These are phyloP conservation scores for Digitaria exilis DNA, from an alignment of 202 grass and related monocot genomes.

Conservation along the genomic window DNA sequence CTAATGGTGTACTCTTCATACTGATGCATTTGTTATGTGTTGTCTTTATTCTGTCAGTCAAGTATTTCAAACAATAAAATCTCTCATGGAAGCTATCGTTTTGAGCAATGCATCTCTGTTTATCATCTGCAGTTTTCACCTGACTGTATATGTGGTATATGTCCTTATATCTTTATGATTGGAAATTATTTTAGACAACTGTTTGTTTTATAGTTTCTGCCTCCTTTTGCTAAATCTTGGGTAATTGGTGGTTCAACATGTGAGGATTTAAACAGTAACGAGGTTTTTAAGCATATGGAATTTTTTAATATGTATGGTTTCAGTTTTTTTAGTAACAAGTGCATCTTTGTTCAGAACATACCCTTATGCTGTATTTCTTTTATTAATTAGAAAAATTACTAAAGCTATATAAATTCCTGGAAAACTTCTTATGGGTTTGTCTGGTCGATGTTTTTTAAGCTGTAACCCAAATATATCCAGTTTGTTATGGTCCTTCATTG, in stretches of 20 bases:
- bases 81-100: not conserved
- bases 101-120: not conserved
- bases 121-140: not conserved
- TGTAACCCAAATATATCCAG: not conserved
- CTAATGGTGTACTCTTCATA: not conserved
- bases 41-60: constrained; percentile 3
- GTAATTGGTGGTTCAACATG: not conserved
- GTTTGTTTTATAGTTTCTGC: not conserved
- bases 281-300: too few relatives aligned
- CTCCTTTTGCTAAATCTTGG: not conserved
- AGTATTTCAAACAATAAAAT: not conserved
- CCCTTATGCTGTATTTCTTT: not conserved
- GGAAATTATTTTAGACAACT: constrained; percentile 13
- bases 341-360: not conserved
- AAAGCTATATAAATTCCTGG: not conserved
- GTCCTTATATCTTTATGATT: not conserved
- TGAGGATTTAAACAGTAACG: constrained; percentile 14
- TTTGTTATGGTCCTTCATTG: not conserved
- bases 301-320: not conserved
- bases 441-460: not conserved
- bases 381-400: constrained; percentile 17
- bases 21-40: not conserved
- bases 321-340: not conserved
- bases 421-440: not conserved
- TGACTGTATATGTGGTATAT: not conserved